phyloP scores from a whole-genome alignment of 768 basidiomycete species.

The Podaxis sp. region DNA sequence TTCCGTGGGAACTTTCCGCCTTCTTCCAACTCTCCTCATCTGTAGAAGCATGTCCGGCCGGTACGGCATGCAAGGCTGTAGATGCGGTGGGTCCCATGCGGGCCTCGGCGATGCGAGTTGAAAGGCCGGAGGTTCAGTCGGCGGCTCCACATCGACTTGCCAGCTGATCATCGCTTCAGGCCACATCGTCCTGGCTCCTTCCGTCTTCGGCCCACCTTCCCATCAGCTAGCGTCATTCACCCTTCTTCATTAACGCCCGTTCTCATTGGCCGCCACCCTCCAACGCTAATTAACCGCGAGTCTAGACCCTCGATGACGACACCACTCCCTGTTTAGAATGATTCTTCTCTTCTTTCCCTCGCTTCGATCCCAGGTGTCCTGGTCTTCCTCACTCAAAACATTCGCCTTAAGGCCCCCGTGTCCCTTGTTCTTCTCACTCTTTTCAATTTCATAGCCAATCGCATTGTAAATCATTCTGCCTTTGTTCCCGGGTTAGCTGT shows the following conservation, averaged over 20 bases:
- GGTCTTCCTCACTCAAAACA: neutral
- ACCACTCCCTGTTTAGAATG: neutral
- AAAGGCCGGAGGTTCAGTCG: neutral
- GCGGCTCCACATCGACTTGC: neutral
- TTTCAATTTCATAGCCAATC: neutral
- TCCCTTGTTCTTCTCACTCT: neutral
- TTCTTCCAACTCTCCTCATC: neutral
- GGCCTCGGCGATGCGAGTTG: neutral
- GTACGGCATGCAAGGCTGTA: neutral
- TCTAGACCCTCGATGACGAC: slow-evolving; percentile 4
- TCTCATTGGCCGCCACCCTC: neutral
- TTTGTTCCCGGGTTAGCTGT: neutral
- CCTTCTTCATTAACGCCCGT: neutral
- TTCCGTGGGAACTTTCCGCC: slow-evolving; percentile 4
- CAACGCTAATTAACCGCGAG: neutral
- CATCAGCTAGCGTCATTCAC: neutral
- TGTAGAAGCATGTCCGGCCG: neutral
- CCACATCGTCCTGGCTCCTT: neutral
- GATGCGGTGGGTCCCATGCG: neutral
- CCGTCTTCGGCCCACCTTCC: neutral
- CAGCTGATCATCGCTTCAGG: neutral
- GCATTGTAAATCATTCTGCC: neutral
- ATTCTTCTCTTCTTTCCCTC: neutral
- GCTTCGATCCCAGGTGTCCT: neutral
- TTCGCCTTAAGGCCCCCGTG: neutral